phyloP scores from a whole-genome alignment of 139 green algal species.

The Coelastrella sp. region DNA sequence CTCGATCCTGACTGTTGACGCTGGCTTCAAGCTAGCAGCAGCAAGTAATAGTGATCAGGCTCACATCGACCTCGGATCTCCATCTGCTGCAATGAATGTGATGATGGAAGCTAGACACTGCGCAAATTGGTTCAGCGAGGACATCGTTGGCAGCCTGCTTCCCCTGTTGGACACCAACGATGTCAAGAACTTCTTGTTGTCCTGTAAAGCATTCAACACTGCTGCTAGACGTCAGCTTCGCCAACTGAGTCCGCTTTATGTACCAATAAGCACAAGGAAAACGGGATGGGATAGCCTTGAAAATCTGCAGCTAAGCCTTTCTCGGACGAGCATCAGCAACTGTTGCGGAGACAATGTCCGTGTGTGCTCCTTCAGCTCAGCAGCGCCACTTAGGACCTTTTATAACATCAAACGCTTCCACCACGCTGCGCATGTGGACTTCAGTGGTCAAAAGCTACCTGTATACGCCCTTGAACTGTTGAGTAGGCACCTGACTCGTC shows the following conservation, averaged over 20 bases:
- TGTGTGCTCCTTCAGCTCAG: neutral
- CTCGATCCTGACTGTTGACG: too few species aligned
- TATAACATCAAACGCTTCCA: neutral
- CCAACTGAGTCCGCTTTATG: neutral
- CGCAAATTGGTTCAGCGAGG: neutral
- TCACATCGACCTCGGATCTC: too few species aligned
- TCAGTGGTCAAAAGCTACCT: neutral
- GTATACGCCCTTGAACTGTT: neutral
- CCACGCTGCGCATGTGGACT: neutral
- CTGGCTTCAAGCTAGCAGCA: too few species aligned
- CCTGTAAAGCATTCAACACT: neutral
- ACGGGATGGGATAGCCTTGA: neutral
- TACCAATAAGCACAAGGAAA: neutral
- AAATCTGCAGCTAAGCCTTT: neutral
- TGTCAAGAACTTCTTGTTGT: conserved; percentile 1
- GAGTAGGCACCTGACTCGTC: neutral
- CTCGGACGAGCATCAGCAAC: neutral
- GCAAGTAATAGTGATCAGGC: too few species aligned
- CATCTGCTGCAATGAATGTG: too few species aligned
- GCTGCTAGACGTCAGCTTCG: neutral
- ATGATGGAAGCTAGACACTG: neutral
- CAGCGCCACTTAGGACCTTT: neutral
- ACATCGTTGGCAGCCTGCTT: conserved; percentile 5
- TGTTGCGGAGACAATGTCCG: neutral
- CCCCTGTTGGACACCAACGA: neutral